Evolutionary conservation across 345 rosid species (phyloP).

Genomic region (Firmiana major): DNA sequence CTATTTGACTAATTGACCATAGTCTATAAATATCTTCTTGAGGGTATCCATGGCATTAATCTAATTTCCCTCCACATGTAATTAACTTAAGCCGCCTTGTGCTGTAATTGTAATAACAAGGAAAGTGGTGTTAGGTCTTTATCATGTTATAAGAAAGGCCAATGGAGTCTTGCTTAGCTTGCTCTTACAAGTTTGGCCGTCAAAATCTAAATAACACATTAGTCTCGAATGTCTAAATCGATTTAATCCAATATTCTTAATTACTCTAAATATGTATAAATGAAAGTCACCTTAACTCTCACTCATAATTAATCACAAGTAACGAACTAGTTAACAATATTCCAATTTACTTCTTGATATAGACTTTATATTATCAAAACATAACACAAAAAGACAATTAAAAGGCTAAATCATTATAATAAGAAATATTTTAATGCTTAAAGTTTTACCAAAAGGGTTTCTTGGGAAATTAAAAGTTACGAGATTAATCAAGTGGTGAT

Average conservation of each 20-base stretch:
- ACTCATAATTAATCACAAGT: neutral
- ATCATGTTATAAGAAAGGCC: neutral
- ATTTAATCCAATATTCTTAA: neutral
- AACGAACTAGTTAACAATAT: no score
- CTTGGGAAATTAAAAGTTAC: neutral
- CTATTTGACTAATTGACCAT: no score
- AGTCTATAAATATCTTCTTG: neutral
- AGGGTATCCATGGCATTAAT: no score
- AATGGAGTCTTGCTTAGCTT: neutral
- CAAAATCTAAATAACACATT: neutral
- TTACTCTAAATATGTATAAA: neutral
- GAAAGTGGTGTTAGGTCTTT: neutral
- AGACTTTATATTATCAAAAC: neutral
- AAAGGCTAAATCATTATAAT: neutral
- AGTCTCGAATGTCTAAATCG: neutral
- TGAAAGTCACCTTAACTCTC: neutral
- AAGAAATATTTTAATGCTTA: neutral
- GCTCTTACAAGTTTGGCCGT: neutral
- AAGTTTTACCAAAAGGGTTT: neutral
- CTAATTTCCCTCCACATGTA: neutral
- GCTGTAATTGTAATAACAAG: conserved; percentile 14
- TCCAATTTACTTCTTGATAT: neutral
- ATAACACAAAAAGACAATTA: neutral
- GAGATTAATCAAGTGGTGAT: neutral
- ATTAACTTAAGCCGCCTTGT: conserved; percentile 26